Conservation (phyloP, 768 basidiomycete species). For the Russula griseocarnosa region DNA sequence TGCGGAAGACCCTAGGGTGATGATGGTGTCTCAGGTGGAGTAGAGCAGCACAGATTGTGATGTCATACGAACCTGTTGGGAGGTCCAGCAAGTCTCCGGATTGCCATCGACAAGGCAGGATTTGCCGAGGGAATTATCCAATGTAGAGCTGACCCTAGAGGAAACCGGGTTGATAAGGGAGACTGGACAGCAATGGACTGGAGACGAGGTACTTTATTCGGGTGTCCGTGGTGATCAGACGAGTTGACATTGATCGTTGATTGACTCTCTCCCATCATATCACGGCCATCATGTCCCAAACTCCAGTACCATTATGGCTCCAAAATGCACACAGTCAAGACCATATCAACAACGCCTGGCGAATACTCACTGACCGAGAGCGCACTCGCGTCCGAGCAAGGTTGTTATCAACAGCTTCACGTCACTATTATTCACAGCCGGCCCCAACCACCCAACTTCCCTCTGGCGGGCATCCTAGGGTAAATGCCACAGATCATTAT, state of each 20-base stretch:
- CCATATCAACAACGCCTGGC: constrained; percentile 36
- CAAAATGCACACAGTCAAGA: constrained; percentile 29
- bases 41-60: not conserved
- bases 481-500: constrained; percentile 45
- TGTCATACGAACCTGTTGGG: constrained; percentile 22
- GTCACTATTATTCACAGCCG: constrained; percentile 22
- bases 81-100: constrained; percentile 30
- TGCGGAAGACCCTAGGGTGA: constrained; percentile 67
- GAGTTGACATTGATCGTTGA: constrained; percentile 13
- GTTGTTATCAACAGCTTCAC: constrained; percentile 29
- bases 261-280: not conserved
- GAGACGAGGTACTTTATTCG: constrained; percentile 23
- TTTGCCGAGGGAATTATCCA: constrained; percentile 33
- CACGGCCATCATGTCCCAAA: constrained; percentile 11
- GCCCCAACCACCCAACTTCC: constrained; percentile 23
- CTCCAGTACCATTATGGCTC: constrained; percentile 32
- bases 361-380: constrained; percentile 40
- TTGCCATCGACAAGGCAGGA: constrained; percentile 34
- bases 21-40: not conserved
- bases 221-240: constrained; percentile 26
- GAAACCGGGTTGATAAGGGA: not conserved
- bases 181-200: not conserved
- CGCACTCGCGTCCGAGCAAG: constrained; percentile 36
- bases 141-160: constrained; percentile 35
- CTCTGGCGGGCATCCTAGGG: constrained; percentile 27